phyloP scores from a whole-genome alignment of 169 alveolate genomes.

The Eimeria tenella region DNA sequence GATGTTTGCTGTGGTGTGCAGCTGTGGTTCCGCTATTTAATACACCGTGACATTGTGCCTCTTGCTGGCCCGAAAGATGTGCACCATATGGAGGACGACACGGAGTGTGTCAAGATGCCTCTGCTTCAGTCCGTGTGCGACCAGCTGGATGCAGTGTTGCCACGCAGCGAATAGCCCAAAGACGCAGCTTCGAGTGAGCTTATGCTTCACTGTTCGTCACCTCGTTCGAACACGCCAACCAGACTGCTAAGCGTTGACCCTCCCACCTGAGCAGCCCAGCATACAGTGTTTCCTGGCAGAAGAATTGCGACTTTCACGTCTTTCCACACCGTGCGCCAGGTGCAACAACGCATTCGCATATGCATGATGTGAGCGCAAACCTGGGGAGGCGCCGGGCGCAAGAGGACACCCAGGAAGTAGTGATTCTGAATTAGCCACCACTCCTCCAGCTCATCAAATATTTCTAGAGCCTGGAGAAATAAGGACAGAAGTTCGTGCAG shows the following conservation, averaged over 20 bases:
- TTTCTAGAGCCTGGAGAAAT: constrained; percentile 80
- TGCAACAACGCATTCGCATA: too few species aligned
- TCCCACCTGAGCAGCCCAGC: neutral
- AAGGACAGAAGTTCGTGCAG: neutral
- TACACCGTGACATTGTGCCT: constrained; percentile 23
- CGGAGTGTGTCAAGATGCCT: neutral
- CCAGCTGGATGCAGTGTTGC: constrained; percentile 16
- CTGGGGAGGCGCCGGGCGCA: constrained; percentile 18
- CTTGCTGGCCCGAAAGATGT: constrained; percentile 20
- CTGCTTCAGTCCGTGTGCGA: neutral
- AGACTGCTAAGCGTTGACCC: neutral
- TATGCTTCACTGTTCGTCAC: neutral
- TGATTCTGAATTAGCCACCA: constrained; percentile 84
- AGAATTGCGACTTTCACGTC: too few species aligned
- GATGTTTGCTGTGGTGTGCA: neutral
- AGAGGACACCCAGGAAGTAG: constrained; percentile 50
- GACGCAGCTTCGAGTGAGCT: neutral
- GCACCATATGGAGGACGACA: constrained; percentile 44
- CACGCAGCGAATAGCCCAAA: neutral
- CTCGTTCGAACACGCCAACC: neutral
- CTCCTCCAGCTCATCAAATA: constrained; percentile 87
- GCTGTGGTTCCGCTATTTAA: constrained; percentile 62
- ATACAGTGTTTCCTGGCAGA: too few species aligned
- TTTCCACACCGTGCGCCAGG: too few species aligned
- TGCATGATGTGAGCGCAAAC: neutral